A percentile compares a stretch with the other conserved stretches of the same genome.
These are phyloP conservation scores for Pseudogymnoascus sp. DNA, from an alignment of 2,329 filamentous ascomycete genomes.

Conservation along the genomic window DNA sequence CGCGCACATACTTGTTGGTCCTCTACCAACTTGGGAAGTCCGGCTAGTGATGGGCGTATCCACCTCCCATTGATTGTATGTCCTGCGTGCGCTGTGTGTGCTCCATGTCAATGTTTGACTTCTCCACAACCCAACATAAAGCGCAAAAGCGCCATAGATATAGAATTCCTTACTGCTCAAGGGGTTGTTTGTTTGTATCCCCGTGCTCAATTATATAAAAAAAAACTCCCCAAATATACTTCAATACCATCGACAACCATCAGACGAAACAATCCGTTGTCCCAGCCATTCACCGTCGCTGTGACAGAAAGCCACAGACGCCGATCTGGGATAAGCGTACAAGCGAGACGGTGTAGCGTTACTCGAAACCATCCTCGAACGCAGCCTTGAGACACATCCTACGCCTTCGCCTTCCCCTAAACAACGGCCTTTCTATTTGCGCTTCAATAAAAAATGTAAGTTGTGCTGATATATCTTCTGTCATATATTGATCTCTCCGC, in stretches of 20 bases:
- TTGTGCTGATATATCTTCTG: background rate
- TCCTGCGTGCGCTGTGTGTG: background rate
- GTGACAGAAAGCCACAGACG: slow-evolving; percentile 4
- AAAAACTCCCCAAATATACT: background rate
- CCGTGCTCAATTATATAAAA: no score
- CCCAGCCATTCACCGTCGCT: slow-evolving; percentile 2
- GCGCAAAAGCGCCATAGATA: background rate
- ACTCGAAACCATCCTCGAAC: slow-evolving; percentile 8
- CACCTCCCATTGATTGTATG: background rate
- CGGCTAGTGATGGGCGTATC: background rate
- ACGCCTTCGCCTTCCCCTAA: background rate
- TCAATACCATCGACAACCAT: background rate
- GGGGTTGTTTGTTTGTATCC: no score
- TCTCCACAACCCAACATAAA: background rate
- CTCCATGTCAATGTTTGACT: background rate
- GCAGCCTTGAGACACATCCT: background rate
- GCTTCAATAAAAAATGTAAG: background rate
- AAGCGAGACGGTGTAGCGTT: slow-evolving; percentile 9
- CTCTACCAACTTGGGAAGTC: background rate
- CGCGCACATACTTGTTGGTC: background rate
- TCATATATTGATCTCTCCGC: background rate
- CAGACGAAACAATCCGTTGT: background rate
- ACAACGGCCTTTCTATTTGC: background rate
- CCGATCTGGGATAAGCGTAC: slow-evolving; percentile 4
- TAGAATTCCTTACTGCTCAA: background rate